phyloP scores from a whole-genome alignment of 2,329 filamentous ascomycete genomes.

The Tothia fuscella region DNA sequence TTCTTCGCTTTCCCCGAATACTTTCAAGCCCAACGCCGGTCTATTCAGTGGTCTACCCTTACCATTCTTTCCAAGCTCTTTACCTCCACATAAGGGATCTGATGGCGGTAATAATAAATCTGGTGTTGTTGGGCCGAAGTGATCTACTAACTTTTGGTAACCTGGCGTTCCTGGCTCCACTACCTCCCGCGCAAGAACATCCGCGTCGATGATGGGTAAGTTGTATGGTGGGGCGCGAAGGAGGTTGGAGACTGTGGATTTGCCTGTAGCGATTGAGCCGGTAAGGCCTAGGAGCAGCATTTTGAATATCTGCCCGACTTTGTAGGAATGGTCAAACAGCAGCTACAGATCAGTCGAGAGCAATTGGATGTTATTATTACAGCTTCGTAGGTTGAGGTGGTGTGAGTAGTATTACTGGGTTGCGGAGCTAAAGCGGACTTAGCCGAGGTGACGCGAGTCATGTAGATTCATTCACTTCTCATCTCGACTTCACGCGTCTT shows the following conservation, averaged over 20 bases:
- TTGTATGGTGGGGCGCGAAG: constrained; percentile 71
- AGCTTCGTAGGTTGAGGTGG: no score
- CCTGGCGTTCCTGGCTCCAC: constrained; percentile 83
- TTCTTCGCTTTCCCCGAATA: constrained; percentile 72
- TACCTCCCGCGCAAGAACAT: constrained; percentile 81
- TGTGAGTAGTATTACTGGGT: no score
- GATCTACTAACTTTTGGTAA: constrained; percentile 67
- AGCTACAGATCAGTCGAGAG: no score
- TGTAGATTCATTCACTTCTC: no score
- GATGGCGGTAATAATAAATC: constrained; percentile 62
- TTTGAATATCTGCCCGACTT: no score
- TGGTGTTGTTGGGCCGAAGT: constrained; percentile 74
- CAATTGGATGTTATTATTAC: no score
- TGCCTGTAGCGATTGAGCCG: constrained; percentile 94
- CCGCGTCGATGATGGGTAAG: constrained; percentile 86
- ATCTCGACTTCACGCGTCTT: no score
- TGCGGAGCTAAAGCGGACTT: no score
- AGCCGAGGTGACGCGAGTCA: no score
- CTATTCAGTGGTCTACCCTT: constrained; percentile 70
- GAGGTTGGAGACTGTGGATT: constrained; percentile 84
- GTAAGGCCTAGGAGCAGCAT: constrained; percentile 97
- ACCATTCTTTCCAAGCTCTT: constrained; percentile 43
- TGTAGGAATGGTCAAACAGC: no score
- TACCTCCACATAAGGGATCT: constrained; percentile 27
- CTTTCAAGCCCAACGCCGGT: constrained; percentile 67